Evolutionary conservation across 768 basidiomycete species (phyloP).

Genomic region (Scleroderma citrinum): DNA sequence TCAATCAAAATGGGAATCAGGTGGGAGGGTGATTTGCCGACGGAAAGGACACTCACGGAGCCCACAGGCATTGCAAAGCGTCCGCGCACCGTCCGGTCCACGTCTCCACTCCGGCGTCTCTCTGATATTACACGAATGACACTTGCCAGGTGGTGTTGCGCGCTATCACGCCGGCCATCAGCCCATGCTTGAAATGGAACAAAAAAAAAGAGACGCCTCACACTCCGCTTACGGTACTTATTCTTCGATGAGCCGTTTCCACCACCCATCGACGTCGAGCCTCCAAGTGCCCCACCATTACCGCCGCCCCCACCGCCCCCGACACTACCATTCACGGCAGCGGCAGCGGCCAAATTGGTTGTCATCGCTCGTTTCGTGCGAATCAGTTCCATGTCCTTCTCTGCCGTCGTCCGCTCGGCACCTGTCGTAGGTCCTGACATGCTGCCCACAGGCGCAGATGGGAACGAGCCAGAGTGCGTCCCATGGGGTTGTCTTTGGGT

Average conservation of each 20-base stretch:
- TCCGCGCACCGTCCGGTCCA: slow-evolving; percentile 79
- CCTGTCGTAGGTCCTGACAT: slow-evolving; percentile 18
- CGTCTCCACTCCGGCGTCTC: slow-evolving; percentile 89
- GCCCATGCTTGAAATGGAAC: too few relatives aligned
- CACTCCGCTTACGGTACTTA: slow-evolving; percentile 83
- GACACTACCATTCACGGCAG: slow-evolving; percentile 29
- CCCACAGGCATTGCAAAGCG: slow-evolving; percentile 82
- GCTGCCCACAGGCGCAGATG: slow-evolving; percentile 2
- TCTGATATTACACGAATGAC: slow-evolving; percentile 81
- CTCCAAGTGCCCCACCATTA: slow-evolving; percentile 15
- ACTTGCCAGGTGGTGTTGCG: slow-evolving; percentile 80
- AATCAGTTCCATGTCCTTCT: slow-evolving; percentile 83
- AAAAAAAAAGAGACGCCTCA: slow-evolving; percentile 47
- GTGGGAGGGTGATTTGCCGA: too few relatives aligned
- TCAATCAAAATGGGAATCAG: too few relatives aligned
- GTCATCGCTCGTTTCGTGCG: slow-evolving; percentile 72
- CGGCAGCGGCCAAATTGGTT: slow-evolving; percentile 51
- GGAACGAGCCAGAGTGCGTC: slow-evolving; percentile 22
- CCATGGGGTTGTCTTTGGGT: slow-evolving; percentile 11
- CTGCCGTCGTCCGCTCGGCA: slow-evolving; percentile 57
- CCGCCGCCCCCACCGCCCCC: slow-evolving; percentile 22
- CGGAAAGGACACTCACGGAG: slow-evolving; percentile 52
- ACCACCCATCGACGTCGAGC: slow-evolving; percentile 1
- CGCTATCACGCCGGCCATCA: slow-evolving; percentile 40
- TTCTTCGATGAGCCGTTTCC: slow-evolving; percentile 52